phyloP scores from a whole-genome alignment of 345 rosid species.

The Populus nigra region DNA sequence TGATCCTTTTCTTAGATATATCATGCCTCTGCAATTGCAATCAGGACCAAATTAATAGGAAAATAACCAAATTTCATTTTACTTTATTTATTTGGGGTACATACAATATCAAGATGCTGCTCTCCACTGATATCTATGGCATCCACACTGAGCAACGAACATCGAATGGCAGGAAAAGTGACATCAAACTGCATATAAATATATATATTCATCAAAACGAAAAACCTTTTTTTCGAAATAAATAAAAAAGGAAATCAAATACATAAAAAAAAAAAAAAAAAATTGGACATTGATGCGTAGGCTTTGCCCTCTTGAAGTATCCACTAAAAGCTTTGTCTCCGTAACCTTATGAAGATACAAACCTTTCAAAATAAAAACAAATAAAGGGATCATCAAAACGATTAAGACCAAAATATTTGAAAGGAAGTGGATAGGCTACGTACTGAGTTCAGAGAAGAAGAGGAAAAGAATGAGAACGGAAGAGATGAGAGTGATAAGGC shows the following conservation, averaged over 20 bases:
- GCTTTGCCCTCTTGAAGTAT: slow-evolving; percentile 29
- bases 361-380: slow-evolving; percentile 12
- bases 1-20: slow-evolving; percentile 29
- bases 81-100: background rate
- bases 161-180: slow-evolving; percentile 31
- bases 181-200: slow-evolving; percentile 30
- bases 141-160: slow-evolving; percentile 30
- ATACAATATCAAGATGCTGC: slow-evolving; percentile 34
- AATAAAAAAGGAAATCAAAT: background rate
- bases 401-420: background rate
- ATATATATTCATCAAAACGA: background rate
- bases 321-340: slow-evolving; percentile 34
- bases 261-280: background rate
- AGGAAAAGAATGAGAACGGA: slow-evolving; percentile 57
- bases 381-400: background rate
- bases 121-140: slow-evolving; percentile 38
- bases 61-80: background rate
- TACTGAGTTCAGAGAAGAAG: slow-evolving; percentile 78
- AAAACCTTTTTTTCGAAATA: background rate
- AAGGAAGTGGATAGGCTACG: slow-evolving; percentile 1
- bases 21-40: slow-evolving; percentile 26
- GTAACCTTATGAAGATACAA: slow-evolving; percentile 29
- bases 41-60: background rate
- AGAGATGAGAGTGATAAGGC: slow-evolving; percentile 73
- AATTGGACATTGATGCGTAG: slow-evolving; percentile 27